A percentile compares a stretch with the other conserved stretches of the same genome.
phyloP scores from a whole-genome alignment of 2,329 filamentous ascomycete species.

The Fusarium incarnatum region DNA sequence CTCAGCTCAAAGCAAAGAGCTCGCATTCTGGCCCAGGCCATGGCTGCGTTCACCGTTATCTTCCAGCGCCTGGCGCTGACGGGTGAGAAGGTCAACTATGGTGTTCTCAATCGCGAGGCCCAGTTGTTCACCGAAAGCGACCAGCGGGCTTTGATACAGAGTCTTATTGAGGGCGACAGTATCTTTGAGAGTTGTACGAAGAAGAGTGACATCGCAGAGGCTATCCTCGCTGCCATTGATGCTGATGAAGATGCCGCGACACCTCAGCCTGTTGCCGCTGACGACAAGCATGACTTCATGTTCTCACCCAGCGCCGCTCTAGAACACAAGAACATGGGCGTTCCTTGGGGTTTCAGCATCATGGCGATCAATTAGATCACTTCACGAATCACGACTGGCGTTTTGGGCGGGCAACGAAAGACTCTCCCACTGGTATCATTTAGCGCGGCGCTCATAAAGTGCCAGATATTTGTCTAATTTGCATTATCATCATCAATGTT shows the following conservation, averaged over 20 bases:
- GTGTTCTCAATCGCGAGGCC: slow-evolving; percentile 45
- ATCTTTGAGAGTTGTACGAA: slow-evolving; percentile 40
- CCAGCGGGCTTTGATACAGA: slow-evolving; percentile 44
- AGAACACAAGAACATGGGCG: slow-evolving; percentile 45
- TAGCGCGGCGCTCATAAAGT: slow-evolving; percentile 30
- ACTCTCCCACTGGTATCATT: slow-evolving; percentile 23
- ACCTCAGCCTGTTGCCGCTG: slow-evolving; percentile 40
- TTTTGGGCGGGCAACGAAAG: slow-evolving; percentile 22
- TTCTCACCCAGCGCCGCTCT: slow-evolving; percentile 40
- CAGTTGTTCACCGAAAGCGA: slow-evolving; percentile 47
- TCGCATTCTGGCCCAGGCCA: slow-evolving; percentile 45
- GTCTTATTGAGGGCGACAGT: slow-evolving; percentile 41
- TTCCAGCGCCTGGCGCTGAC: slow-evolving; percentile 44
- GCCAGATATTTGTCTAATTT: slow-evolving; percentile 38
- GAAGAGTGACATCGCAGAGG: slow-evolving; percentile 38
- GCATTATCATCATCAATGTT: slow-evolving; percentile 40
- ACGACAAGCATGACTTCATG: slow-evolving; percentile 43
- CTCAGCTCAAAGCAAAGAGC: slow-evolving; percentile 41
- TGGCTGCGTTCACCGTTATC: slow-evolving; percentile 41
- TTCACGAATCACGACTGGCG: slow-evolving; percentile 42
- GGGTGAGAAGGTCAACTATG: slow-evolving; percentile 38
- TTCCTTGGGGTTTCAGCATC: slow-evolving; percentile 45
- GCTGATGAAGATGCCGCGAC: slow-evolving; percentile 42
- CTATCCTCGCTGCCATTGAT: slow-evolving; percentile 44
- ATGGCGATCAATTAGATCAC: slow-evolving; percentile 46